These are phyloP conservation scores for Pseudogymnoascus sp. DNA, from an alignment of 2,329 filamentous ascomycete species.

Conservation along the genomic window DNA sequence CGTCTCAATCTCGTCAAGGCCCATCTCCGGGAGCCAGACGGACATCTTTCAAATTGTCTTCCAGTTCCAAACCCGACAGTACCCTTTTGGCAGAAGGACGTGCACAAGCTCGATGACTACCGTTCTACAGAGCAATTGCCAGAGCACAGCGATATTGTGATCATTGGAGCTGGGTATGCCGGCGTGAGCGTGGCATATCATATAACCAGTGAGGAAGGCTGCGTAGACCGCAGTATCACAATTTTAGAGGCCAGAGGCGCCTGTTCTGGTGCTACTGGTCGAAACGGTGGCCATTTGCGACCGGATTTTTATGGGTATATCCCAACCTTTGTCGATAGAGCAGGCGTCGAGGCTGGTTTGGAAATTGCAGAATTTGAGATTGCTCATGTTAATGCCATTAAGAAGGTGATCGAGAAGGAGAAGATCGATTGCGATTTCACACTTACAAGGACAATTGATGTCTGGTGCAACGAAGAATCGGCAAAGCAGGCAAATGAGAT, in stretches of 20 bases:
- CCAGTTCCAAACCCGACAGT: background rate
- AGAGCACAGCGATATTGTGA: constrained; percentile 18
- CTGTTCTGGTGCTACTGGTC: constrained; percentile 38
- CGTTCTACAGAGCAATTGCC: constrained; percentile 17
- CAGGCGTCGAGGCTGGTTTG: constrained; percentile 30
- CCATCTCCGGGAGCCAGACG: too few relatives aligned
- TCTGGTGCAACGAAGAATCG: constrained; percentile 13
- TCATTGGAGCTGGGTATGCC: constrained; percentile 23
- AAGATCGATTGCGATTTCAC: constrained; percentile 37
- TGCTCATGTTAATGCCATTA: constrained; percentile 33
- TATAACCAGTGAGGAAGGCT: constrained; percentile 25
- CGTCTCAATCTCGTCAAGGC: too few relatives aligned
- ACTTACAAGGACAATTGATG: constrained; percentile 34
- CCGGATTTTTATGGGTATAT: too few relatives aligned
- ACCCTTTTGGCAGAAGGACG: constrained; percentile 16
- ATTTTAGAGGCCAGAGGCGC: constrained; percentile 35
- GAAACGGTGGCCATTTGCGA: constrained; percentile 29
- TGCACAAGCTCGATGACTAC: constrained; percentile 16
- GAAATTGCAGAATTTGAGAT: constrained; percentile 35
- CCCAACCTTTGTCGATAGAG: background rate
- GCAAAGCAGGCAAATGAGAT: too few relatives aligned
- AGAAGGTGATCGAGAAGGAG: constrained; percentile 33
- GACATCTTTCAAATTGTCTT: too few relatives aligned
- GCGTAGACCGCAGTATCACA: constrained; percentile 26
- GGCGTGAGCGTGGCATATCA: constrained; percentile 19